Evolutionary conservation across 495 filamentous ascomycete species (phyloP), one percentile per base, ranked within the genome.

Genomic region (Aspergillus conjunctus): DNA sequence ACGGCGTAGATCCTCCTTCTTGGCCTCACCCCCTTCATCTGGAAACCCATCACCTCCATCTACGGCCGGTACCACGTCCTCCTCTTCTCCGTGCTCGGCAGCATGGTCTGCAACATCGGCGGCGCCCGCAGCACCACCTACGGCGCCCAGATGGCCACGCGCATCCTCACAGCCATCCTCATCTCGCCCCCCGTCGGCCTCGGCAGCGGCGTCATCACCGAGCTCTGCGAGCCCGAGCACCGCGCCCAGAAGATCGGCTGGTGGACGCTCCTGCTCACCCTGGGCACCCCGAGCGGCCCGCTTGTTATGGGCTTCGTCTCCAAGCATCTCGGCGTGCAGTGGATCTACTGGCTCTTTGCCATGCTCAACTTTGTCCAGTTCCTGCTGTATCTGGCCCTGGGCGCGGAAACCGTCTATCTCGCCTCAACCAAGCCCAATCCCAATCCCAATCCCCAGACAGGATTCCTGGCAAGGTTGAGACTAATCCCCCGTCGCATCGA

Each of bases 291-390:
- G 0, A 48, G 48, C 11, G 73, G 71, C 0, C 71, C 73, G 0
- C 73, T 76, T 17, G 58, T 73, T 30, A 73, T 74, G 67, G 71
- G 71, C 0, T 74, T 76, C 32, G 73, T 76, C 15, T 61, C 56
- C 2, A 50, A 74, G 34, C 71, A 71, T 51, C 54, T 72, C 14
- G 70, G 71, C 0, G 49, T 66, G 7, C 51, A 68, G 57, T 74
- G 73, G 73, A 72, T 74, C 4, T 76, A 65, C 54, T 76, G 71
- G 70, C 67, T 76, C 33, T 71, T 71, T 33, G 68, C 70, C 34
- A 73, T 76, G 34, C 62, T 76, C 26, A 71, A 73, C 45, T 67
- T 73, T 31, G 60, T 31, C 17, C 69, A 75, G 41, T 59, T 73
- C 20, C 7, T 73, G 7, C 44, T 62, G 1, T 73, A 71, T 43